Conservation (phyloP, 192 early-diverging fungal species). For the Haplosporangium gracile region DNA sequence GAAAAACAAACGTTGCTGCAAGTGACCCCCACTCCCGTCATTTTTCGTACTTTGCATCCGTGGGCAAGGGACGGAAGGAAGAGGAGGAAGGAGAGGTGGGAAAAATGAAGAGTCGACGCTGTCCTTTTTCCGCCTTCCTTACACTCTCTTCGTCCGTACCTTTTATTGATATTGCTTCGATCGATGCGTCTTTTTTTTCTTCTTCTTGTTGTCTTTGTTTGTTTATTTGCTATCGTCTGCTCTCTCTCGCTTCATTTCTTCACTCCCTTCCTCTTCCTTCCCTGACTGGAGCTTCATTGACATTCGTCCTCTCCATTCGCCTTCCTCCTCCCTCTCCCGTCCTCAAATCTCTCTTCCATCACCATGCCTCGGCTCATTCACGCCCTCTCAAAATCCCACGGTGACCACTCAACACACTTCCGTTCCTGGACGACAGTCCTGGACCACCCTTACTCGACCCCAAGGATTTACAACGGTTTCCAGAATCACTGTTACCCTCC, state of each 20-base stretch:
- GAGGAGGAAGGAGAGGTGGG: background rate
- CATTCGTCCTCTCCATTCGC: background rate
- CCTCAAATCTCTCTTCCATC: background rate
- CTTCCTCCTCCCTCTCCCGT: background rate
- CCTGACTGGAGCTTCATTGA: background rate
- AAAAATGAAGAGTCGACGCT: background rate
- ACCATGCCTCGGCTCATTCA: constrained; percentile 7
- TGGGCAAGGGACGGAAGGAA: background rate
- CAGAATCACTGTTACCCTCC: background rate
- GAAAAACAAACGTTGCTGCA: no score
- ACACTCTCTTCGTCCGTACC: background rate
- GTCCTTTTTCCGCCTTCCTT: background rate
- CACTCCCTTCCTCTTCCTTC: background rate
- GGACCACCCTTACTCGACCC: background rate
- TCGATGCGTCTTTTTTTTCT: background rate
- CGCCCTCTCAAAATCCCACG: background rate
- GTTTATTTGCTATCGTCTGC: background rate
- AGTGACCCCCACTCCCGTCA: no score
- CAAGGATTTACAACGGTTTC: background rate
- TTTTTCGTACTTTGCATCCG: background rate
- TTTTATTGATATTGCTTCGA: background rate
- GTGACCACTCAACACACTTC: background rate
- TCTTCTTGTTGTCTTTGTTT: background rate
- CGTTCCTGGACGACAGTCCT: constrained; percentile 1
- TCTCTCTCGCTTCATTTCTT: background rate